Evolutionary conservation across 2,329 filamentous ascomycete genomes (phyloP), one percentile per base, ranked within the genome.

Genomic region (Xylaria hypoxylon): DNA sequence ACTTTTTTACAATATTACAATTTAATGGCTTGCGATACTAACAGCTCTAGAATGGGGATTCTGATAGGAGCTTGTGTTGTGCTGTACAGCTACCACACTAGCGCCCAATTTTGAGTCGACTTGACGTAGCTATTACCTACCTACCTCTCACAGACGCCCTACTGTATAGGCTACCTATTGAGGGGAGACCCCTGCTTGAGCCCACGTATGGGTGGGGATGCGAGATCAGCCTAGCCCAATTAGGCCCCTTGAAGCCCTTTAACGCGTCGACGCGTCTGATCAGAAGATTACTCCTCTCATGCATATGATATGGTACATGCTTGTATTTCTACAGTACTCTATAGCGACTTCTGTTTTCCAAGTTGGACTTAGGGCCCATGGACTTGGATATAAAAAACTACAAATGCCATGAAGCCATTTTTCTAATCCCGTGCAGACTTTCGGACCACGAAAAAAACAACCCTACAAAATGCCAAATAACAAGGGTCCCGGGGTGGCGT

Each of bases 251-350:
- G 59, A 52, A 53, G n/a, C 64, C 65, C 52, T 72, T 73, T 74
- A 71, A 77, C 74, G 74, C 75, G 75, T 73, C 65, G 69, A 71
- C 74, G 74, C 74, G 74, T 73, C 69, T 72, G 40, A 45, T 56
- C n/a, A 22, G 19, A 51, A 64, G 47, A 64, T 61, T 28, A 31
- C 33, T 45, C 44, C 33, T 40, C 31, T 44, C 44, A 47, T 63
- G 48, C 22, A 31, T 13, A 44, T 31, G n/a, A 31, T 8, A 31
- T 31, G 28, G 28, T 31, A 5, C 8, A 31, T 31, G 28, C 8
- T 5, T 31, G 28, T 31, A 31, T 5, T 31, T 31, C 28, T 31
- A 31, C 28, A 31, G 28, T 31, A 31, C 28, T 31, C 5, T 31
- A 31, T 31, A 31, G 17, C 6, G 22, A 5, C 33, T 24, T 35